Evolutionary conservation across 495 filamentous ascomycete genomes (phyloP).

Genomic region (Recurvomyces mirabilis): DNA sequence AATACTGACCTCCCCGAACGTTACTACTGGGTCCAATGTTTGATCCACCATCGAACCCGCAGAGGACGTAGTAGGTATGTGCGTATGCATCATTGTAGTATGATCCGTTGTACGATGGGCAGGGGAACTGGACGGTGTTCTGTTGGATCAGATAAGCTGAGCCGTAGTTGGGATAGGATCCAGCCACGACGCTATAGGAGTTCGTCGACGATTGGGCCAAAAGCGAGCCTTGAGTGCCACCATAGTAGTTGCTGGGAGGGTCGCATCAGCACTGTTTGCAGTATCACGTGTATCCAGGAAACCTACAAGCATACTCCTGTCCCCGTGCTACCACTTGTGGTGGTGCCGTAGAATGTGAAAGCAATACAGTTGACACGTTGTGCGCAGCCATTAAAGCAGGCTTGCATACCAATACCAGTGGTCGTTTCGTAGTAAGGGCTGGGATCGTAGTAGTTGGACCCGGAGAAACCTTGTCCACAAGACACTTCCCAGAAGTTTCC

Average conservation of each 20-base stretch:
- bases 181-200: too few relatives aligned
- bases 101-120: too few relatives aligned
- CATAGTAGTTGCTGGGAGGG: not conserved
- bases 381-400: not conserved
- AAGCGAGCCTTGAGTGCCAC: too few relatives aligned
- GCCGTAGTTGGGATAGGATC: too few relatives aligned
- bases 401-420: not conserved
- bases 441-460: not conserved
- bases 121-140: too few relatives aligned
- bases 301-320: not conserved
- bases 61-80: too few relatives aligned
- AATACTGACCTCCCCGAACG: too few relatives aligned
- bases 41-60: too few relatives aligned
- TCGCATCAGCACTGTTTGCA: not conserved
- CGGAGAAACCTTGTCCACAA: not conserved
- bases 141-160: too few relatives aligned
- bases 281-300: not conserved
- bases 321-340: not conserved
- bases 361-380: not conserved
- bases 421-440: not conserved
- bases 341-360: not conserved
- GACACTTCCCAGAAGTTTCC: not conserved
- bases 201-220: too few relatives aligned
- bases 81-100: too few relatives aligned
- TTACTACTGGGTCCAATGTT: too few relatives aligned